Base-by-base conservation (phyloP, 1,284 basidiomycete species). In the Pseudozyma thailandica region DNA sequence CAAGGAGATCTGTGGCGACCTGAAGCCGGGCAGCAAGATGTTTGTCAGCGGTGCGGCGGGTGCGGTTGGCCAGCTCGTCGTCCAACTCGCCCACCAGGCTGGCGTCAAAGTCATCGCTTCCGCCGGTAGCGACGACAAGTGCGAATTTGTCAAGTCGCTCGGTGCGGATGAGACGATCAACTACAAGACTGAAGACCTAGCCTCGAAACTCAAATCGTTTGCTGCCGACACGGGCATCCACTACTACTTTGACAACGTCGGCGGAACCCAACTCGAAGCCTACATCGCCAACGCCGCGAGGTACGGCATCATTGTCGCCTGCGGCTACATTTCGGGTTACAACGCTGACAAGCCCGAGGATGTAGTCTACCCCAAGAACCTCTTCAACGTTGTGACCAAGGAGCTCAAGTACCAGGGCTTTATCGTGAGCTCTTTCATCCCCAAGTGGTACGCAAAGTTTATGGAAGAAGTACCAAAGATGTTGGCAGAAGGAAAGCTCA, bases 141-240 rank as follows among this genome's bases (percentile, higher is more conserved):
- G 91, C 81, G 84, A 86, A 5, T 93, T 91, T 88, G 88, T 96
- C 21, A 87, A 89, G 81, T 90, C 92, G 52, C 84, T 95, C 23
- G 92, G 92, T n/a, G 90, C 91, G 41, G 91, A 94, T 74, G 88
- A 87, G 47, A 90, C 90, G 0, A 85, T 96, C 80, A 91, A 96
- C 83, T 96, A 97, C 86, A 96, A 95, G 84, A 87, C 85, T 1
- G 82, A 82, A 15, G 83, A 84, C 43, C 86, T 87, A 6, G 88
- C 87, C 8, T 51, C 49, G 31, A 68, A 72, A 31, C 69, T 75
- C 49, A 59, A 66, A 15, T 23, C 55, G 8, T 76, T 76, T 26
- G 72, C 58, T 12, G 72, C n/a, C 37, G 63, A 68, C 1, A 61
- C 52, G 0, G 72, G 72, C 20, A 72, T 74, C 39, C 55, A 77